Percentiles rank a stretch among this genome's conserved stretches.
Conservation (phyloP, 163 green algal species). For the Picocystis sp. region DNA sequence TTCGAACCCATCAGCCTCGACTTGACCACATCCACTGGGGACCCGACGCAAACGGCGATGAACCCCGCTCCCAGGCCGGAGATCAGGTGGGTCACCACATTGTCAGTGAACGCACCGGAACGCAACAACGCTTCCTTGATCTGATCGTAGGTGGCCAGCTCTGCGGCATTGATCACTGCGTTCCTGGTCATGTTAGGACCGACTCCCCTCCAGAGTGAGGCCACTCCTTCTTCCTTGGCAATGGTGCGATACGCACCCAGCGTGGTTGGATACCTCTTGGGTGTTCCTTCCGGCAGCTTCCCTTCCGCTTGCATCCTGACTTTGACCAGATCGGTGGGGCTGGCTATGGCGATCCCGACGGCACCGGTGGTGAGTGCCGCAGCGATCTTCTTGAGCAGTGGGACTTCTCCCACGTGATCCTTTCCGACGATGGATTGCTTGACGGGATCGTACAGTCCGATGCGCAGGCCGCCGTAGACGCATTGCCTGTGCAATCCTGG, state of each 20-base stretch:
- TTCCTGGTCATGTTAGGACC: slow-evolving; percentile 91
- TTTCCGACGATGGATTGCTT: slow-evolving; percentile 68
- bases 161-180: slow-evolving; percentile 93
- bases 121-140: slow-evolving; percentile 65
- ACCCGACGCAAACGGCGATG: slow-evolving; percentile 82
- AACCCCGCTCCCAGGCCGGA: slow-evolving; percentile 83
- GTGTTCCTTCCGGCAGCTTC: slow-evolving; percentile 47
- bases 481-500: slow-evolving; percentile 58
- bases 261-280: slow-evolving; percentile 68
- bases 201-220: slow-evolving; percentile 80
- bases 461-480: slow-evolving; percentile 85
- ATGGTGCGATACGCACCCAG: slow-evolving; percentile 86
- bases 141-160: slow-evolving; percentile 89
- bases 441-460: slow-evolving; percentile 93
- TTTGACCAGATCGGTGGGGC: slow-evolving; percentile 96
- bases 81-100: slow-evolving; percentile 34
- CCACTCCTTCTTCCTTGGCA: slow-evolving; percentile 66
- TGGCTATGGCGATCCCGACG: slow-evolving; percentile 40
- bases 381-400: slow-evolving; percentile 77
- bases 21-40: slow-evolving; percentile 98
- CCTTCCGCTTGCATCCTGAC: slow-evolving; percentile 89
- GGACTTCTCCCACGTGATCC: slow-evolving; percentile 54
- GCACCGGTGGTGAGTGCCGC: slow-evolving; percentile 77
- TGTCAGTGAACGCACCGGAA: slow-evolving; percentile 38
- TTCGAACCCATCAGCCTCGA: slow-evolving; percentile 77